Base-by-base conservation (phyloP, 2,329 filamentous ascomycete genomes). In the Taxawa tesnikishii region DNA sequence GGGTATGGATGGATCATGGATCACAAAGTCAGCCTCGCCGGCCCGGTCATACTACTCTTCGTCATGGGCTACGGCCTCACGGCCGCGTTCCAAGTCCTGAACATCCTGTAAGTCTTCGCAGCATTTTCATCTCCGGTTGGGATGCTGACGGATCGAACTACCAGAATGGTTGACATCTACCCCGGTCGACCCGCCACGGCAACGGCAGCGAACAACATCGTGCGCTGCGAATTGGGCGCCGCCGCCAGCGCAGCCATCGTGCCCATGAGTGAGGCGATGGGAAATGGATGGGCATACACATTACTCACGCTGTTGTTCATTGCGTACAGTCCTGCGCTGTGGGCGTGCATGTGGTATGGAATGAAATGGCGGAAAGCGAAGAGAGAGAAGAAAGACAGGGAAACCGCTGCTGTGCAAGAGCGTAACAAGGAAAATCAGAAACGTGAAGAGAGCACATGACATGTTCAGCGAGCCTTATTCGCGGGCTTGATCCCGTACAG, bases 161-260 rank as follows among this genome's bases (percentile, higher is more conserved):
- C n/a, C n/a, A n/a, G n/a, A n/a, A 48, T 67, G 24, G 50, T 67
- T 1, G 63, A 65, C 40, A 42, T 63, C 3, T 60, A 62, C 33
- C 59, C 58, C 0, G 51, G 42, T 7, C 47, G 51, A 19, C 53
- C 61, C 2, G 57, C 58, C 2, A 55, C 59, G 2, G 58, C 58
- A 0, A 60, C 60, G 3, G 60, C 62, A 4, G 55, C 60, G 5
- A 62, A 56, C 31, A 64, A 65, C 34, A 41, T 65, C 3, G 50
- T 53, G 2, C 49, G 60, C 3, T 65, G 61, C 36, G 41, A 60
- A 30, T 43, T 65, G 5, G 61, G 60, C 2, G 62, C 62, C 4
- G 60, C 54, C 3, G 54, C 56, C 2, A 52, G 45, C 5, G 59
- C 58, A 4, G 53, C 49, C 0, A 54, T 62, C 13, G 42, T 48